Evolutionary conservation across 2,329 filamentous ascomycete species (phyloP).

Genomic region (Scedosporium minutisporum): DNA sequence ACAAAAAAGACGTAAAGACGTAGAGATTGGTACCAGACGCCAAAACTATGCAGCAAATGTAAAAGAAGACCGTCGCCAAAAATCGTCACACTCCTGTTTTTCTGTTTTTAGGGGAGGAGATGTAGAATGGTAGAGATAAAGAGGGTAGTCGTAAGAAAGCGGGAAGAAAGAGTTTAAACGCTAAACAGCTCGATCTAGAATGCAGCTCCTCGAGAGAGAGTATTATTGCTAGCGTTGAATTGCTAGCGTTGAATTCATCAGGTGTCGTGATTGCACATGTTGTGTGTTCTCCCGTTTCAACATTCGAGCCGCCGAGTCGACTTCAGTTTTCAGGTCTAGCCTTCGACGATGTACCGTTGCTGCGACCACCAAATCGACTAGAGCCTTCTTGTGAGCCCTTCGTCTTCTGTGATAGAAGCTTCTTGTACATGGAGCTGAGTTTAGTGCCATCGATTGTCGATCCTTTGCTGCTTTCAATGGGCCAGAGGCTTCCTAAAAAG

Average conservation of each 20-base stretch:
- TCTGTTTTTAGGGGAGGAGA: not conserved
- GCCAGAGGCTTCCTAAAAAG: slow-evolving; percentile 35
- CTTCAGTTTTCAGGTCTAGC: not conserved
- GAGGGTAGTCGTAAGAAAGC: not conserved
- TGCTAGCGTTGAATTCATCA: no score
- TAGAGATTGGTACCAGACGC: not conserved
- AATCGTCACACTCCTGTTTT: not conserved
- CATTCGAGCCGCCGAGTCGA: not conserved
- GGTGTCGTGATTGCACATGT: not conserved
- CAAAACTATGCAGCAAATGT: not conserved
- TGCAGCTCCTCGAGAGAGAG: no score
- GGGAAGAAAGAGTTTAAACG: no score
- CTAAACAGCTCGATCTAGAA: not conserved
- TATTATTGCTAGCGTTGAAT: no score
- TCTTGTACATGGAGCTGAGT: slow-evolving; percentile 34
- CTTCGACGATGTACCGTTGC: slow-evolving; percentile 3
- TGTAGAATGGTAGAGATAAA: not conserved
- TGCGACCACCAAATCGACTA: slow-evolving; percentile 10
- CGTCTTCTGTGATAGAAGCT: slow-evolving; percentile 23
- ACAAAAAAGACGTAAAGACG: not conserved
- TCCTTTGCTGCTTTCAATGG: slow-evolving; percentile 31
- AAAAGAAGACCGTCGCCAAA: not conserved
- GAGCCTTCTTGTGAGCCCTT: slow-evolving; percentile 15
- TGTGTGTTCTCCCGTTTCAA: not conserved
- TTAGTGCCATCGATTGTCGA: slow-evolving; percentile 33